Conservation (phyloP, 768 basidiomycete genomes). For the Lactarius vividus region DNA sequence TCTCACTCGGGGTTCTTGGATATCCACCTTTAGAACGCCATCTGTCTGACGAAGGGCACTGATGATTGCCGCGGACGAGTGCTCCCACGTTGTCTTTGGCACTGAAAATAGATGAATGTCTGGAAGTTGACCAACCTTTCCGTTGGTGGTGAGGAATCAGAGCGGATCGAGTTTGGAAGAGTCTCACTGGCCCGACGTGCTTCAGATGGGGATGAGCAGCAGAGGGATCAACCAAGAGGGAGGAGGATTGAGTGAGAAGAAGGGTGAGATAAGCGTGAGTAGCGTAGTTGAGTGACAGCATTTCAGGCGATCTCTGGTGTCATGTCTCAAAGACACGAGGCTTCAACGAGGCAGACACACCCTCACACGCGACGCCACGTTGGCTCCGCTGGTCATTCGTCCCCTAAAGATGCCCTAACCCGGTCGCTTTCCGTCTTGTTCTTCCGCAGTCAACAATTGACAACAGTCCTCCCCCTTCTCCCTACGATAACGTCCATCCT, state of each 20-base stretch:
- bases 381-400: neutral
- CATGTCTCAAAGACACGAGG: slow-evolving; percentile 10
- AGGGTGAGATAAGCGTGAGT: slow-evolving; percentile 26
- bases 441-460: slow-evolving; percentile 9
- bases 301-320: neutral
- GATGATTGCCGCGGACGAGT: slow-evolving; percentile 13
- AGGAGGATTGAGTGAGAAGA: slow-evolving; percentile 15
- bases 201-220: slow-evolving; percentile 19
- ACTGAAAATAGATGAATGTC: slow-evolving; percentile 25
- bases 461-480: slow-evolving; percentile 12
- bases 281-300: slow-evolving; percentile 22
- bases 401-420: slow-evolving; percentile 6
- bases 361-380: slow-evolving; percentile 1
- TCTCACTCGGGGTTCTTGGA: slow-evolving; percentile 24
- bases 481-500: slow-evolving; percentile 18
- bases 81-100: slow-evolving; percentile 19
- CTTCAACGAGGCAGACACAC: slow-evolving; percentile 20
- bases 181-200: slow-evolving; percentile 23
- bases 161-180: slow-evolving; percentile 13
- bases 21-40: slow-evolving; percentile 25
- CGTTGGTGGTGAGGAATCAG: neutral
- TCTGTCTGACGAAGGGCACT: slow-evolving; percentile 18
- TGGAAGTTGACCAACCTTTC: slow-evolving; percentile 23
- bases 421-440: neutral
- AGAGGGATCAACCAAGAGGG: slow-evolving; percentile 19